Percentiles rank a stretch among this genome's conserved stretches.
Conservation (phyloP, 306 rosid species). For the Elaeagnus macrophylla region DNA sequence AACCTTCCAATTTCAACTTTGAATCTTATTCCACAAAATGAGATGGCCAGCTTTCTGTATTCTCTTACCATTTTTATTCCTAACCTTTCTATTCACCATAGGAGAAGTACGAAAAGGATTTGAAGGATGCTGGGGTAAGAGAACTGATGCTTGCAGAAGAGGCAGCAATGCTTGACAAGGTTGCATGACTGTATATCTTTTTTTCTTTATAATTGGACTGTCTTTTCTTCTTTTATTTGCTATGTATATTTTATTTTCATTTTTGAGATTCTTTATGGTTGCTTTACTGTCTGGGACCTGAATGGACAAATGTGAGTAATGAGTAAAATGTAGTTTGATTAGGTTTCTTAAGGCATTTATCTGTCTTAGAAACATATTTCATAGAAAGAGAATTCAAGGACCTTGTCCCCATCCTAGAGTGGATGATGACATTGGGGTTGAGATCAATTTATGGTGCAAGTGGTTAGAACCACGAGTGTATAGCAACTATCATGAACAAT, state of each 20-base stretch:
- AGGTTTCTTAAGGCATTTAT: too few relatives aligned
- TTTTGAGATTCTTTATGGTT: too few relatives aligned
- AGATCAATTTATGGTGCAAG: too few relatives aligned
- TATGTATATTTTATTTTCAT: background rate
- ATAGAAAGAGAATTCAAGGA: too few relatives aligned
- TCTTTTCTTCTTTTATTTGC: constrained; percentile 5
- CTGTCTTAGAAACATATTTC: too few relatives aligned
- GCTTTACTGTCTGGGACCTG: too few relatives aligned
- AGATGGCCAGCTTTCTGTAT: constrained; percentile 1
- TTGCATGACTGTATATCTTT: constrained; percentile 16
- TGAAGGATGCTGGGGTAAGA: constrained; percentile 84
- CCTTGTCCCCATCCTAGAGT: too few relatives aligned
- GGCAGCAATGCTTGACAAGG: constrained; percentile 86
- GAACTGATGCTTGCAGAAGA: constrained; percentile 94
- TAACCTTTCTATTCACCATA: constrained; percentile 17
- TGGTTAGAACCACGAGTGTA: background rate
- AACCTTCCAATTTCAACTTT: constrained; percentile 9
- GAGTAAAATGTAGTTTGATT: too few relatives aligned
- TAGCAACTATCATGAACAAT: background rate
- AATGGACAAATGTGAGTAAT: too few relatives aligned
- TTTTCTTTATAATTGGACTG: background rate
- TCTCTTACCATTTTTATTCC: constrained; percentile 15
- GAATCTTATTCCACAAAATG: constrained; percentile 9
- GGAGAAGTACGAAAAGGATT: constrained; percentile 72
- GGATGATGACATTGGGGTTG: too few relatives aligned